Evolutionary conservation across 305 asterid genomes (phyloP).

Genomic region (Fraxinus sp.): DNA sequence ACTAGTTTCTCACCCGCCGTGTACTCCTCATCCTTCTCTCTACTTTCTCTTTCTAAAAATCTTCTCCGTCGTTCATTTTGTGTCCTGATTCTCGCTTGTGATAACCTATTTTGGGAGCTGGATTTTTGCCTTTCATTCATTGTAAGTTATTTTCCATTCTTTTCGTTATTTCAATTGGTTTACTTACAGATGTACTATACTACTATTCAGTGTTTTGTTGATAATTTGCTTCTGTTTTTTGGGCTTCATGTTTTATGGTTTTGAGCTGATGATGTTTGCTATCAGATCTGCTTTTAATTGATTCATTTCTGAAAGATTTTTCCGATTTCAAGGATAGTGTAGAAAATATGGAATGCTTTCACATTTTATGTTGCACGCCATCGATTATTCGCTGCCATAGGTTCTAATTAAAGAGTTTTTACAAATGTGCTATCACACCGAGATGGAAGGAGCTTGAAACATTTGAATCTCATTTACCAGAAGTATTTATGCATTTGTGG

Average conservation of each 20-base stretch:
- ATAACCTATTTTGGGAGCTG: constrained; percentile 26
- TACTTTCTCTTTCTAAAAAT: constrained; percentile 13
- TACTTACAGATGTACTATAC: not conserved
- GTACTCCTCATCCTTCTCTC: constrained; percentile 45
- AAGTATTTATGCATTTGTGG: not conserved
- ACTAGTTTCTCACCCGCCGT: constrained; percentile 39
- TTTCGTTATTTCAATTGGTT: constrained; percentile 10
- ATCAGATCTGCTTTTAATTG: not conserved
- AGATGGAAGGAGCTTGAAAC: not conserved
- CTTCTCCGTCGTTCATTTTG: constrained; percentile 21
- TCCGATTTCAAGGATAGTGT: not conserved
- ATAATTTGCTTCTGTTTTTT: not conserved
- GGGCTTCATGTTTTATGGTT: constrained; percentile 10
- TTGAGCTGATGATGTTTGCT: not conserved
- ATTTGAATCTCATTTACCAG: not conserved
- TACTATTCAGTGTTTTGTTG: not conserved
- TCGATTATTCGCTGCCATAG: not conserved
- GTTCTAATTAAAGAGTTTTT: not conserved
- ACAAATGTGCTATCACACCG: not conserved
- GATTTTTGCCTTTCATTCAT: constrained; percentile 22
- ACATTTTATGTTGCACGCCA: not conserved
- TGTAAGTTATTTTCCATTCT: constrained; percentile 36
- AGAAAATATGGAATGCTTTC: not conserved
- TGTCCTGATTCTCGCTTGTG: constrained; percentile 16
- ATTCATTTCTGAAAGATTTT: not conserved